Evolutionary conservation across 257 asterid genomes (phyloP), one percentile per base, ranked within the genome.

Genomic region (Solanum verrucosum): DNA sequence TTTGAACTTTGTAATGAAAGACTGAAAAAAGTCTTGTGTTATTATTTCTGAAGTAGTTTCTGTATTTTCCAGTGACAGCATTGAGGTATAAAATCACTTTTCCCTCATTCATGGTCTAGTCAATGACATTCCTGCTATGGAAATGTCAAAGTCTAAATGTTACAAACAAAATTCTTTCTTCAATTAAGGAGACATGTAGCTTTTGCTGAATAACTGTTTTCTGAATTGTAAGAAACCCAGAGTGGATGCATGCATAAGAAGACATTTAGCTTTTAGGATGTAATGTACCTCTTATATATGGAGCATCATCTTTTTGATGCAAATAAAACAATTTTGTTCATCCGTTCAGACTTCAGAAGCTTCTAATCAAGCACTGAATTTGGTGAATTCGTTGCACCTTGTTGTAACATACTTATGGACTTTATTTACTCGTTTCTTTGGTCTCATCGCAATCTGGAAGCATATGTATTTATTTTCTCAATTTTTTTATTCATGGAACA

Each of bases 391-490:
- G 6, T 82, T 49, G 70, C 71, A 9, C 31, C n/a, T 49, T 49
- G 86, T 82, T 82, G 44, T 49, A 85, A 35, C 65, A 68, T 67
- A 68, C 68, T 23, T 25, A 7, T 35, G 38, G 46, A 8, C 33
- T 84, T 65, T 72, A 89, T 84, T 42, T 82, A 49, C 71, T 49
- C 27, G 1, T 49, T 82, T 31, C 21, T 49, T 49, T 82, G 70
- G 70, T 68, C 86, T 89, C 49, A 85, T 34, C 27, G 29, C 42
- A n/a, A 46, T 42, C 74, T 46, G 60, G 87, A 84, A 84, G 34
- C 71, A 59, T 85, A 25, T 82, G 27, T 18, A 71, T 89, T 88
- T 82, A 74, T 83, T 77, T 83, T 63, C 23, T 44, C 71, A 87
- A 89, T 0, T 0, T 1, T 46, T 70, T 60, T 46, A 87, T 87